A percentile compares a stretch with the other conserved stretches of the same genome.
These are phyloP conservation scores for Neurospora sp. DNA, from an alignment of 495 filamentous ascomycete genomes.

Conservation along the genomic window DNA sequence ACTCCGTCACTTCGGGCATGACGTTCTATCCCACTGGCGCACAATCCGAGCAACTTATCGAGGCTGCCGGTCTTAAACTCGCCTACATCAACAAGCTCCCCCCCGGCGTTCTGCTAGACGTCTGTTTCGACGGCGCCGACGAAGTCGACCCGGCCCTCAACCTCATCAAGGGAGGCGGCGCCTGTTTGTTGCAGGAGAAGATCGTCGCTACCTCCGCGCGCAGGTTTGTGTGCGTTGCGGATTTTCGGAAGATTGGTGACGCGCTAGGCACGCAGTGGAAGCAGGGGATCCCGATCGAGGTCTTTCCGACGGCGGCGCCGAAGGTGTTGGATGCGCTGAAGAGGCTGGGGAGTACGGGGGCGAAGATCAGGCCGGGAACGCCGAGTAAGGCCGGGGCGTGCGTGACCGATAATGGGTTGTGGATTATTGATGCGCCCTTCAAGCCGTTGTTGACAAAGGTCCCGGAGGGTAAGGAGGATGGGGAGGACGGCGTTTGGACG, in stretches of 20 bases:
- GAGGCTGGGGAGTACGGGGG: conserved; percentile 57
- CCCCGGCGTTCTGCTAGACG: conserved; percentile 46
- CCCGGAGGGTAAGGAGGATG: conserved; percentile 20
- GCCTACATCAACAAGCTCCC: conserved; percentile 67
- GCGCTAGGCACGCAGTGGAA: conserved; percentile 55
- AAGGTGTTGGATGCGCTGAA: conserved; percentile 58
- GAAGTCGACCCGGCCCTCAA: conserved; percentile 94
- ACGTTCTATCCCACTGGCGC: conserved; percentile 86
- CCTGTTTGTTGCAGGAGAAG: conserved; percentile 97
- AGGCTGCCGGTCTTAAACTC: conserved; percentile 15
- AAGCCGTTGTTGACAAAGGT: conserved; percentile 47
- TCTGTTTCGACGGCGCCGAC: conserved; percentile 91
- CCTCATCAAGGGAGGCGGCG: conserved; percentile 94
- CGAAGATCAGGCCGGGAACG: conserved; percentile 56
- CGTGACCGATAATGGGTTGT: conserved; percentile 92
- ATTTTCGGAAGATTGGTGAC: conserved; percentile 60
- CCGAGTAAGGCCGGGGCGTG: conserved; percentile 67
- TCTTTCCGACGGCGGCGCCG: conserved; percentile 69
- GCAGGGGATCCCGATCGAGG: conserved; percentile 81
- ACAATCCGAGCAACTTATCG: conserved; percentile 51
- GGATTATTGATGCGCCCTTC: conserved; percentile 89
- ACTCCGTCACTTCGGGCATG: conserved; percentile 50
- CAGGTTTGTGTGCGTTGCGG: conserved; percentile 90
- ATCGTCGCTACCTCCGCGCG: conserved; percentile 75
- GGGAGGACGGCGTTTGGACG: conserved; percentile 57